Base-by-base conservation (phyloP, 441 rosid genomes). In the Syzygium syzygioides region DNA sequence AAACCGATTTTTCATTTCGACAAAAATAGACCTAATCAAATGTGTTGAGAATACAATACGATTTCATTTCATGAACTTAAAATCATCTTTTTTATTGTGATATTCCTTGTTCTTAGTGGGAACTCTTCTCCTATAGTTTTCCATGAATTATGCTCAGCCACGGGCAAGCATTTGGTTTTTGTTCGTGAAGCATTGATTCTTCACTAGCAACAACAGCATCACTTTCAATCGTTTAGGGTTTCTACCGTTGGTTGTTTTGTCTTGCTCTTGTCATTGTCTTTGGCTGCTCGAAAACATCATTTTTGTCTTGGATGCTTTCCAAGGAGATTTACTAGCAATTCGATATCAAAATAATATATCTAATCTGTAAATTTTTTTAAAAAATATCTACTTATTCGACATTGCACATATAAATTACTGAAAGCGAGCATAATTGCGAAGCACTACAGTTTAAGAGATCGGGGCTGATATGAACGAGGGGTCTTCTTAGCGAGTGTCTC, bases 401-500 rank as follows among this genome's bases (percentile, higher is more conserved):
- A 68, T 68, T 68, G 25, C 25, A 68, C 0, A 9, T 20, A 18
- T 14, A 13, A 18, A 68, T 68, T 4, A 68, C 4, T 32, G 0
- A 0, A 19, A 68, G 34, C 10, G 4, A 26, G 14, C 14, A 68
- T 68, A 9, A 34, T 18, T 68, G 2, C 3, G 13, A 9, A 34
- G 79, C 34, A 13, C 19, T 68, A 18, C 48, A 1, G 2, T 32
- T 0, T 14, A 34, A 34, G 48, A 68, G 26, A 34, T 68, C 5
- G 7, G 5, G 7, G 11, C 79, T 32, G 18, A 68, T 9, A 9
- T 18, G 26, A 25, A 34, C 34, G 34, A 18, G 2, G 4, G 12
- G 7, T 34, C 9, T 34, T 34, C 13, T 68, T 4, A 34, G 1
- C 0, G 7, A 68, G 2, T 9, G 1, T 12, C 25, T 14, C 14